Evolutionary conservation across 2,329 filamentous ascomycete species (phyloP).

Genomic region (Delphinella strobiligena): DNA sequence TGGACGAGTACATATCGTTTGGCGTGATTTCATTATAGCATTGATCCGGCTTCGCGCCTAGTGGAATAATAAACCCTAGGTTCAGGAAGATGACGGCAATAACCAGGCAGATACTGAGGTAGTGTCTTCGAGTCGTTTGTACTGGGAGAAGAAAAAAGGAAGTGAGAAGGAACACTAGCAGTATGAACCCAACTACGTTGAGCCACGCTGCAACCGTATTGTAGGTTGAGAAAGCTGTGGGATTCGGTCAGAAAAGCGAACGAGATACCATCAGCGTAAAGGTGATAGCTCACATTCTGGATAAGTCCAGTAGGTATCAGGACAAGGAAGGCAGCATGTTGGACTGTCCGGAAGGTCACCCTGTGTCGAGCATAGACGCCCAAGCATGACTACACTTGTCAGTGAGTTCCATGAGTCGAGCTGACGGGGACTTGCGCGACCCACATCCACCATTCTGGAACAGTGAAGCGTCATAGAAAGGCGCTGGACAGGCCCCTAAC

Average conservation of each 20-base stretch:
- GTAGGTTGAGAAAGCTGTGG: slow-evolving; percentile 40
- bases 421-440: slow-evolving; percentile 18
- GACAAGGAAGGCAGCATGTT: slow-evolving; percentile 82
- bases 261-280: neutral
- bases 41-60: slow-evolving; percentile 65
- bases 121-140: slow-evolving; percentile 85
- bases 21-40: slow-evolving; percentile 88
- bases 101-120: slow-evolving; percentile 79
- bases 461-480: slow-evolving; percentile 53
- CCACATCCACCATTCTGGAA: slow-evolving; percentile 58
- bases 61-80: slow-evolving; percentile 82
- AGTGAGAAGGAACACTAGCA: slow-evolving; percentile 62
- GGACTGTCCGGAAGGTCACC: slow-evolving; percentile 32
- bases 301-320: slow-evolving; percentile 66
- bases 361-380: slow-evolving; percentile 46
- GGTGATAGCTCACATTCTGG: slow-evolving; percentile 42
- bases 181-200: slow-evolving; percentile 59
- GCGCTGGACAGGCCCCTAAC: slow-evolving; percentile 24
- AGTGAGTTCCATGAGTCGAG: slow-evolving; percentile 21
- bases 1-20: slow-evolving; percentile 73
- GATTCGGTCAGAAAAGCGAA: neutral
- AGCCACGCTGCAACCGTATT: slow-evolving; percentile 68
- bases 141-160: slow-evolving; percentile 73
- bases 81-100: slow-evolving; percentile 68
- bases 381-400: slow-evolving; percentile 41